Conservation (phyloP, 164 flowering plant species). For the Kingdonia uniflora region DNA sequence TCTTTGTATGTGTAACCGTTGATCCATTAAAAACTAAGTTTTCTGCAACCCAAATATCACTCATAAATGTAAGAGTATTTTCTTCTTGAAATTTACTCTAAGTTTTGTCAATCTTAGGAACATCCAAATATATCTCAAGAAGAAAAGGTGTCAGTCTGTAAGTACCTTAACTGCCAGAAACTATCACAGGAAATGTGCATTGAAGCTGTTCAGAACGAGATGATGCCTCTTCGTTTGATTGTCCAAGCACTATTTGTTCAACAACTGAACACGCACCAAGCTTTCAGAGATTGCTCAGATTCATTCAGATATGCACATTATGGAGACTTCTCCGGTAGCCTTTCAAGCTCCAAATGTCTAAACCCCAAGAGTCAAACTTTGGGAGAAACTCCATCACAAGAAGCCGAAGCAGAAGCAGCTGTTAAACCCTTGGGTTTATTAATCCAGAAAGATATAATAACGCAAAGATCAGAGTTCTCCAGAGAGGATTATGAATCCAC, state of each 20-base stretch:
- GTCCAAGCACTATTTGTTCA: conserved; percentile 86
- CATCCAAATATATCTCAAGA: conserved; percentile 59
- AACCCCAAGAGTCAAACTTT: conserved; percentile 39
- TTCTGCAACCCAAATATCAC: too few species aligned
- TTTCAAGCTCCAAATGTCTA: conserved; percentile 43
- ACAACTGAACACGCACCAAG: conserved; percentile 75
- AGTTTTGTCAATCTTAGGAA: conserved; percentile 29
- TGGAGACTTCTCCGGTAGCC: conserved; percentile 52
- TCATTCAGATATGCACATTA: conserved; percentile 52
- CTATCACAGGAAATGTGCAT: conserved; percentile 74
- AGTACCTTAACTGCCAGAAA: conserved; percentile 75
- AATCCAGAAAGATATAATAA: conserved; percentile 34
- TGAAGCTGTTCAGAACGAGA: conserved; percentile 82
- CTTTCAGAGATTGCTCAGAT: conserved; percentile 79
- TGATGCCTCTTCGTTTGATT: conserved; percentile 85
- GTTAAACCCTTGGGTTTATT: conserved; percentile 40
- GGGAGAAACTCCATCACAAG: conserved; percentile 35
- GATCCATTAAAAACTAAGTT: too few species aligned
- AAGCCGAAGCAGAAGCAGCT: conserved; percentile 22
- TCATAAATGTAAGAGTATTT: too few species aligned
- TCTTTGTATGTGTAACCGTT: too few species aligned
- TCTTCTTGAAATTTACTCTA: too few species aligned
- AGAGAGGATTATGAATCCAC: conserved; percentile 71
- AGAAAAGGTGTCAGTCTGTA: conserved; percentile 63
- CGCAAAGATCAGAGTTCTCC: conserved; percentile 28